Evolutionary conservation across 768 basidiomycete species (phyloP).

Genomic region (Boletus sp.): DNA sequence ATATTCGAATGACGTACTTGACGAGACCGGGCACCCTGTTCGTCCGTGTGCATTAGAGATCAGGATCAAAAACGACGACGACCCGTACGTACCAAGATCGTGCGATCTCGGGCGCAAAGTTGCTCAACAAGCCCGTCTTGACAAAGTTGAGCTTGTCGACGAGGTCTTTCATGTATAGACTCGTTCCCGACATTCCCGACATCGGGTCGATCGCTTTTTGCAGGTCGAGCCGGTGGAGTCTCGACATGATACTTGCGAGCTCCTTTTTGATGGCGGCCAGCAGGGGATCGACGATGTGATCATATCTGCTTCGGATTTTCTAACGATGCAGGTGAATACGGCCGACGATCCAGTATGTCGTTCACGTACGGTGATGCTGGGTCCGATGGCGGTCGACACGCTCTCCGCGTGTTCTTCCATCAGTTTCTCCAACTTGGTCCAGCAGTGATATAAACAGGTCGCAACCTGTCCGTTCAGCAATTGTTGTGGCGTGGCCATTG

Average conservation of each 20-base stretch:
- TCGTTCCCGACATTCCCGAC: constrained; percentile 50
- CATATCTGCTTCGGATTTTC: constrained; percentile 41
- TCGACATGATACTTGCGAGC: constrained; percentile 71
- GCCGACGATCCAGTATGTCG: not conserved
- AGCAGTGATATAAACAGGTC: constrained; percentile 51
- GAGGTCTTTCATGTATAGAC: constrained; percentile 84
- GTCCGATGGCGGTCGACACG: constrained; percentile 54
- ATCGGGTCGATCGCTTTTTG: constrained; percentile 67
- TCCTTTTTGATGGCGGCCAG: constrained; percentile 75
- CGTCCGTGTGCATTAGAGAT: not conserved
- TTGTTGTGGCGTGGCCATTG: constrained; percentile 77
- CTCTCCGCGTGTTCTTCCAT: constrained; percentile 29
- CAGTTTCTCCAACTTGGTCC: constrained; percentile 24
- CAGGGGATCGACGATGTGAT: constrained; percentile 60
- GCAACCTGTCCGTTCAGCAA: constrained; percentile 73
- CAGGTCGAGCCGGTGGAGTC: constrained; percentile 85
- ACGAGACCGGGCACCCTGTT: constrained; percentile 65
- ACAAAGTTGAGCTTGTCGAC: constrained; percentile 80
- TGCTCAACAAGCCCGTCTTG: constrained; percentile 72
- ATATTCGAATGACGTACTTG: constrained; percentile 78
- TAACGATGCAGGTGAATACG: constrained; percentile 1
- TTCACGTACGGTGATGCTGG: constrained; percentile 55
- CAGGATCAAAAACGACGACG: not conserved
- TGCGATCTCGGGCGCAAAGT: constrained; percentile 71
- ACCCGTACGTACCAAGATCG: constrained; percentile 68